phyloP scores from a whole-genome alignment of 2,329 filamentous ascomycete species.

The Aspergillus tanneri region DNA sequence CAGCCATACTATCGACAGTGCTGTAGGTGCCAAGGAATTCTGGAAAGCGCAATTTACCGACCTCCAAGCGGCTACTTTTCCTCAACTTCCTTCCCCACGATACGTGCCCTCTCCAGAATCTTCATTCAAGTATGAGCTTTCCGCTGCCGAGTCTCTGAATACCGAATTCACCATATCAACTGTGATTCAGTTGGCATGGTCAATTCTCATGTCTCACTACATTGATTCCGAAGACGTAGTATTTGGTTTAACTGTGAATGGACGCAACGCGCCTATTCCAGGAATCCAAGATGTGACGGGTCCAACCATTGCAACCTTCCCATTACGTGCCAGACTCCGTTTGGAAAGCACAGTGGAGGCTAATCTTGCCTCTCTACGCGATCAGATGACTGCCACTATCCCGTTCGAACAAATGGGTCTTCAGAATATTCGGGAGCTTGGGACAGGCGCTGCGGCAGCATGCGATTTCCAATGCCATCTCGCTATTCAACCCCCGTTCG shows the following conservation, averaged over 20 bases:
- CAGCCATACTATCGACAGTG: background rate
- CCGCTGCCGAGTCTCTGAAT: background rate
- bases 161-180: constrained; percentile 3
- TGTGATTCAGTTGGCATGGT: constrained; percentile 5
- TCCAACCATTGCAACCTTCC: constrained; percentile 14
- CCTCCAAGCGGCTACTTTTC: background rate
- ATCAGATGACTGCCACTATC: constrained; percentile 1
- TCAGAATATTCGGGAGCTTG: constrained; percentile 1
- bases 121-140: background rate
- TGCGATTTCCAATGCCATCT: constrained; percentile 7
- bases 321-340: background rate
- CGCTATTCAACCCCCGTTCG: constrained; percentile 3
- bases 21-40: background rate
- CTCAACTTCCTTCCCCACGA: background rate
- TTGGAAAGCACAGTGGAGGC: background rate
- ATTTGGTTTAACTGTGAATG: constrained; percentile 5
- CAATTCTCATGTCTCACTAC: constrained; percentile 1
- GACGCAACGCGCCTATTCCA: constrained; percentile 8
- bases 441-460: background rate
- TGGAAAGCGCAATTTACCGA: background rate
- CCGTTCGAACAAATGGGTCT: constrained; percentile 10
- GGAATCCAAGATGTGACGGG: constrained; percentile 7
- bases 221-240: constrained; percentile 6
- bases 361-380: background rate
- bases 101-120: background rate